phyloP scores from a whole-genome alignment of 129 eudicot species.

The Arctium lappa region DNA sequence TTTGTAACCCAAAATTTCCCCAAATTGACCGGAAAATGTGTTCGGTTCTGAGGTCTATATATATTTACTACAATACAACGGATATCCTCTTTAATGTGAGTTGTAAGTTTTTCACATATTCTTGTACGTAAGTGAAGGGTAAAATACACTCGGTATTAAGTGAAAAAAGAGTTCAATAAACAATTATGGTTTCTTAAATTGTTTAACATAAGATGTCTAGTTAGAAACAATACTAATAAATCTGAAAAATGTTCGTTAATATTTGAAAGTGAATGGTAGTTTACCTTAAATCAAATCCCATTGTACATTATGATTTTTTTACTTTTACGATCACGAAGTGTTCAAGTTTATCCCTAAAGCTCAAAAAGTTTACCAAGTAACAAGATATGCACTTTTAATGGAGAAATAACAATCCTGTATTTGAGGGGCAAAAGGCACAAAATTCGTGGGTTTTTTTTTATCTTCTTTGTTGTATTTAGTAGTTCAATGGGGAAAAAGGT shows the following conservation, averaged over 20 bases:
- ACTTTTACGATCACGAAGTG: not conserved
- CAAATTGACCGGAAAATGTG: not conserved
- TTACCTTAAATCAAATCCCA: not conserved
- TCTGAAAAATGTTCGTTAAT: not conserved
- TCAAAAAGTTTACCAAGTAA: not conserved
- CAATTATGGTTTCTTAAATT: conserved; percentile 1
- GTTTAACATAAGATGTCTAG: not conserved
- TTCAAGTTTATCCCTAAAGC: not conserved
- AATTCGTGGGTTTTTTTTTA: not conserved
- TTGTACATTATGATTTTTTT: not conserved
- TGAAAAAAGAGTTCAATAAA: not conserved
- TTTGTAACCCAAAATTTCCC: not conserved
- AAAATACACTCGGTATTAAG: not conserved
- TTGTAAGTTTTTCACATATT: not conserved
- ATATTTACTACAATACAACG: not conserved
- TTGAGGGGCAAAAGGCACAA: not conserved
- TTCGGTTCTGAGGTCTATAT: not conserved
- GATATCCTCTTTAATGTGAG: not conserved
- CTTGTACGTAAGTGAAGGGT: not conserved
- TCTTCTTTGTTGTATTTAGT: not conserved
- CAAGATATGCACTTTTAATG: not conserved
- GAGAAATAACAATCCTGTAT: not conserved
- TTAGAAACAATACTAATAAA: not conserved
- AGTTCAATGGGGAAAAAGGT: not conserved
- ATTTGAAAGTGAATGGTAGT: not conserved